Evolutionary conservation across 2,329 filamentous ascomycete genomes (phyloP).

Genomic region (Sporothrix curviconia): DNA sequence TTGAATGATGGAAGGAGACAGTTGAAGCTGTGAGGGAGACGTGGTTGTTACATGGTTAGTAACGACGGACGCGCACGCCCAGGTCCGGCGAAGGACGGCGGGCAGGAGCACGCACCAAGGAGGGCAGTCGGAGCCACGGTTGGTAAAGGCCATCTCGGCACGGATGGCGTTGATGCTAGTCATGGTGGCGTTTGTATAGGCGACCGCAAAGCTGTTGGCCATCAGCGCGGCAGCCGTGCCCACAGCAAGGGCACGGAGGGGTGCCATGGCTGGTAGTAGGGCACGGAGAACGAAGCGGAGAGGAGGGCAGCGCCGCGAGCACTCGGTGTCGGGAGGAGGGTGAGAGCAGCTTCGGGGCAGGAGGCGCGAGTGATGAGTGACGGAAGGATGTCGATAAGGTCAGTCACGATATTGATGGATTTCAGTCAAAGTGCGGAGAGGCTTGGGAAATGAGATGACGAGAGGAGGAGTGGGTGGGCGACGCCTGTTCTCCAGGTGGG

Average conservation of each 20-base stretch:
- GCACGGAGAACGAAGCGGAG: neutral
- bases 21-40: conserved; percentile 68
- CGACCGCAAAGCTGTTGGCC: conserved; percentile 27
- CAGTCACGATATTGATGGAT: too few species aligned
- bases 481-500: neutral
- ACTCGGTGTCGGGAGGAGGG: neutral
- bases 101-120: conserved; percentile 51
- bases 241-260: conserved; percentile 33
- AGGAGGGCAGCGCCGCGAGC: neutral
- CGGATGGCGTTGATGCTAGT: conserved; percentile 55
- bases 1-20: conserved; percentile 88
- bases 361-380: too few species aligned
- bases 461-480: neutral
- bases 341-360: neutral
- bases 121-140: conserved; percentile 69
- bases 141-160: conserved; percentile 63
- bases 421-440: too few species aligned
- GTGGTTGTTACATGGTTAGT: too few species aligned
- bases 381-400: too few species aligned
- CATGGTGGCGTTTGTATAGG: conserved; percentile 42
- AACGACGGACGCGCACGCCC: too few species aligned
- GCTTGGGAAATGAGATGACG: conserved; percentile 8
- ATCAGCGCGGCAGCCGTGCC: conserved; percentile 36
- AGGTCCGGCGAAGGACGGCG: neutral
- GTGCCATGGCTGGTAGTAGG: neutral